Base-by-base conservation (phyloP, 2,329 filamentous ascomycete genomes). In the Boeremia exigua region DNA sequence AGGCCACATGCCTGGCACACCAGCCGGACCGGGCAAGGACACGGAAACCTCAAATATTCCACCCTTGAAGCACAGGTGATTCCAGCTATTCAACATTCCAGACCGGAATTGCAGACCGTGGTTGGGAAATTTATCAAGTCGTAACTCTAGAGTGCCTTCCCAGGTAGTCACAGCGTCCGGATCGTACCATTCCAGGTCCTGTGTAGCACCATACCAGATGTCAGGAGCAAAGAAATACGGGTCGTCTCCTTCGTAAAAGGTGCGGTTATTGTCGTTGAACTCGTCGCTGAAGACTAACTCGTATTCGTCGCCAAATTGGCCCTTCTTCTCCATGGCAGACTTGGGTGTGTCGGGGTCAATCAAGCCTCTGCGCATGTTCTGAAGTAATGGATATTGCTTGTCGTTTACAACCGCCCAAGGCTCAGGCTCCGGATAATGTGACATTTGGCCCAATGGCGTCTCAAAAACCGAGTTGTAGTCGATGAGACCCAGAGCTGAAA, bases 191-290 rank as follows among this genome's bases (percentile, higher is more conserved):
- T 82, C 80, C 47, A 82, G 57, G 65, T 83, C 81, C 48, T 77
- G 66, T 3, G 81, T 83, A 7, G 79, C 80, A 38, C 79, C 81
- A 67, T 85, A 85, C 80, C 83, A 84, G 43, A 84, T 72, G 60
- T 85, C 77, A 12, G 79, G 77, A 11, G 79, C 82, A 30, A 74
- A 80, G 75, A 80, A 85, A 66, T 80, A 85, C 1, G 82, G 81
- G 61, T 85, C 83, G 59, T 85, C 83, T n/a, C 82, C 82, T 28
- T 79, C 76, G 58, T 84, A 85, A 62, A 85, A 85, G 0, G 81
- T 82, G 28, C 82, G 73, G 48, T 81, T 81, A 34, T 79, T 69
- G 8, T 77, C 71, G 56, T 84, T 84, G 70, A 85, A 85, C 58
- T 85, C 83, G 54, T 85, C 83, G 54, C 81, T 84, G 63, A 84